Base-by-base conservation (phyloP, 495 filamentous ascomycete genomes). In the Trichocladium antarcticum region DNA sequence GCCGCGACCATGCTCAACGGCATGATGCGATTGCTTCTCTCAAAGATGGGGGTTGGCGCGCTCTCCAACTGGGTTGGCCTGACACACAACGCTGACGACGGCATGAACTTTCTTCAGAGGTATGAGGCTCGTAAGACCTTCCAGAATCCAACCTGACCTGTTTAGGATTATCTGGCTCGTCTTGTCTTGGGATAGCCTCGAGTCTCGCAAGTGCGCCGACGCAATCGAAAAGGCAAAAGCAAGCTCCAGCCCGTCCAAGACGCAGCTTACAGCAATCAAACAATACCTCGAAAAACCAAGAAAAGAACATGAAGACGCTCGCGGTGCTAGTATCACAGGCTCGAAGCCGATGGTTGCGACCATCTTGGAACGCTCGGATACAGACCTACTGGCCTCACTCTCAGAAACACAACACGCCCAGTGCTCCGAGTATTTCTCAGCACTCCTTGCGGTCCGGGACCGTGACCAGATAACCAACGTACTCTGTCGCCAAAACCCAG, bases 61-160 rank as follows among this genome's bases (percentile, higher is more conserved):
- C 44, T 84, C 14, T 80, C 81, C 8, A 82, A 82, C 54, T 85
- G 80, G 80, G 66, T 84, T 38, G 80, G 81, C 0, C 40, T 76
- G 22, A 83, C 74, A 0, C 67, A 74, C 27, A 73, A 70, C 16
- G 70, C 73, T 7, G 72, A 82, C 50, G 77, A 82, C 45, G 81
- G 81, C 50, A 81, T 83, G 80, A 85, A 84, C 55, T 46, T 85
- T 28, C 57, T 85, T 42, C 81, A 85, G 58, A 69, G 75, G 76
- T 76, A 61, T 14, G 62, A 55, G n/a, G 16, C 11, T 0, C n/a
- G 1, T 24, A 1, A 21, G n/a, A 31, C 19, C 32, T 40, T 28
- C 11, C n/a, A 12, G 0, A 11, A 12, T 0, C 22, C 19, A 14
- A n/a, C 22, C 27, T 9, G 17, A 17, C 11, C 49, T 61, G 17